Base-by-base conservation (phyloP, 73 alveolate genomes). In the Uronychia binucleata region DNA sequence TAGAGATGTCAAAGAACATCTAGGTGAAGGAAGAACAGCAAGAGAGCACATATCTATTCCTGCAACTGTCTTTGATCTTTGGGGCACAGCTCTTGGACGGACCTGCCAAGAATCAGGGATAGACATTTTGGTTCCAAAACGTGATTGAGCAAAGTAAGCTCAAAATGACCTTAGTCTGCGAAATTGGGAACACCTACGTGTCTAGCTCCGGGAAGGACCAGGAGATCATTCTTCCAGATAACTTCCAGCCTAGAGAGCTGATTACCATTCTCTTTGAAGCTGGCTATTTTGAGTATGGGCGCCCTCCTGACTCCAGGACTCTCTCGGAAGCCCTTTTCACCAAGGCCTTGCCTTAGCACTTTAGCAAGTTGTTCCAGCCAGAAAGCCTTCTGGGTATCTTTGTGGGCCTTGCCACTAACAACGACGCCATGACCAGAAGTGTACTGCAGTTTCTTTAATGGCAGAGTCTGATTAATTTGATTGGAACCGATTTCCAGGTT, bases 331-430 rank as follows among this genome's bases (percentile, higher is more conserved):
- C n/a, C 11, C 31, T 82, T 34, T 82, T 82, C 78, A n/a, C 30
- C 25, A 1, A 31, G 1, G 77, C 33, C 5, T 27, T 34, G 25
- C 89, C 89, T 30, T 11, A 0, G 8, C 77, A 46, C 67, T 46
- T 67, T 27, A 27, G 57, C 25, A 31, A 30, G 25, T 59, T 81
- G 27, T 11, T 59, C 1, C 46, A 58, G 31, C 88, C 88, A 27
- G 88, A 81, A 26, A 27, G 80, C 0, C 58, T 81, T 33, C 75
- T 81, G 8, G 81, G 88, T 27, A 74, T 81, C 13, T 34, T 81
- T 27, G 81, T 81, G 28, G 88, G 88, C 28, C 75, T 81, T 11
- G 46, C 88, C 58, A 60, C 77, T 1, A 60, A 28, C 26, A 58
- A 81, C 58, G 0, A 33, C 1, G 29, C 58, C 59, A 14, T 81